Conservation (phyloP, 805 yeast genomes). For the Kazachstania bromeliacearum region DNA sequence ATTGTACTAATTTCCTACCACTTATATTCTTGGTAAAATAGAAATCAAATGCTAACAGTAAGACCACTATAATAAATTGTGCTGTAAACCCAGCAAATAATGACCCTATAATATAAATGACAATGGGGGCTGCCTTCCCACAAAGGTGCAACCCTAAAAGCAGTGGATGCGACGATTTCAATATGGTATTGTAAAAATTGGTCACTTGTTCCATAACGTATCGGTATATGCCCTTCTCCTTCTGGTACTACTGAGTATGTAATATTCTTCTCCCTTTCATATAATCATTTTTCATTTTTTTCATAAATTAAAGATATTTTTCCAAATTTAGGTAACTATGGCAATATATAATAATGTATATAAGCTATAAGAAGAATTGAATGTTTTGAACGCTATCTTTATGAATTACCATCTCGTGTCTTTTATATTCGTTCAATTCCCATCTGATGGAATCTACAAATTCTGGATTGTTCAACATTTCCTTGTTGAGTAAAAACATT, state of each 20-base stretch:
- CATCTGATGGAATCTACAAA: slow-evolving; percentile 37
- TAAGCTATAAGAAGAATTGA: slow-evolving; percentile 39
- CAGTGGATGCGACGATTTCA: slow-evolving; percentile 29
- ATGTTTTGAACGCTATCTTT: slow-evolving; percentile 50
- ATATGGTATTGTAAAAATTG: slow-evolving; percentile 27
- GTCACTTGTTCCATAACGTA: slow-evolving; percentile 23
- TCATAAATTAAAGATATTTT: too few species aligned
- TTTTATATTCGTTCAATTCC: slow-evolving; percentile 57
- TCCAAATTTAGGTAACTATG: too few species aligned
- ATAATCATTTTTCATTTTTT: too few species aligned
- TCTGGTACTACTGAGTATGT: not conserved
- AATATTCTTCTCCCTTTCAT: not conserved
- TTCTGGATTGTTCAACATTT: slow-evolving; percentile 9
- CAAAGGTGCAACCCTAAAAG: slow-evolving; percentile 23
- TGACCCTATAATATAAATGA: slow-evolving; percentile 27
- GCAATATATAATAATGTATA: too few species aligned
- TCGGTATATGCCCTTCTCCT: too few species aligned
- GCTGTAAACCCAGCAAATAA: slow-evolving; percentile 28
- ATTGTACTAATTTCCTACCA: slow-evolving; percentile 82
- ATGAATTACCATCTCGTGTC: slow-evolving; percentile 60
- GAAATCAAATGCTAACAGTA: slow-evolving; percentile 79
- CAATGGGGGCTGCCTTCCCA: slow-evolving; percentile 26
- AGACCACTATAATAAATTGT: slow-evolving; percentile 65
- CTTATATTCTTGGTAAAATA: slow-evolving; percentile 90
- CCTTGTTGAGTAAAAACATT: slow-evolving; percentile 6